phyloP scores from a whole-genome alignment of 169 alveolate species.

The Eimeria praecox region DNA sequence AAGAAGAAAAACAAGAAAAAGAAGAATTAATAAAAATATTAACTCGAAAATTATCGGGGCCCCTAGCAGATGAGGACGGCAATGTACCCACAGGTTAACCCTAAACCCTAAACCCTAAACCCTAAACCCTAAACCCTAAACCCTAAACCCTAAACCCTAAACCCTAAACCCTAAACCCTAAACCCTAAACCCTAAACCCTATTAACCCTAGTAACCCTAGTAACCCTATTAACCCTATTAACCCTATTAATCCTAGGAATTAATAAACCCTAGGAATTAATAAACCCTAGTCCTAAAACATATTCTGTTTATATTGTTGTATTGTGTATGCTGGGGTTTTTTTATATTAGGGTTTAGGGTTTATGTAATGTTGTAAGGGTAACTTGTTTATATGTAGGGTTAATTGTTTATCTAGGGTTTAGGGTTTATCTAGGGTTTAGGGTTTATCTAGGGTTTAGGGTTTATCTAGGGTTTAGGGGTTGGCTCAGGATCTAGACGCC shows the following conservation, averaged over 20 bases:
- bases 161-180: too few relatives aligned
- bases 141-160: not conserved
- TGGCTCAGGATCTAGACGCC: constrained; percentile 87
- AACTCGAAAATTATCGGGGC: constrained; percentile 84
- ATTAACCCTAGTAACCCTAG: too few relatives aligned
- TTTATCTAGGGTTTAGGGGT: not conserved
- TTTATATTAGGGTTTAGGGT: not conserved
- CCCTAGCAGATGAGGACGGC: constrained; percentile 88
- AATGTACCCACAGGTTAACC: constrained; percentile 88
- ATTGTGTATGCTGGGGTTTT: too few relatives aligned
- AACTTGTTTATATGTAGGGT: too few relatives aligned
- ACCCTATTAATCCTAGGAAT: too few relatives aligned
- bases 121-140: not conserved
- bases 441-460: constrained; percentile 10
- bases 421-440: constrained; percentile 22
- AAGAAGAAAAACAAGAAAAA: constrained; percentile 85
- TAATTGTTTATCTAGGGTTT: too few relatives aligned
- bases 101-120: constrained; percentile 31
- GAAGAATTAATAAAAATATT: constrained; percentile 85
- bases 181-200: too few relatives aligned
- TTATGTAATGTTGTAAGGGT: too few relatives aligned
- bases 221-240: too few relatives aligned
- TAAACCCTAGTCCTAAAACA: too few relatives aligned
- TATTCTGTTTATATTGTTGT: too few relatives aligned
- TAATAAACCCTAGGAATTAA: too few relatives aligned